Conservation (phyloP, 2,329 filamentous ascomycete genomes). For the Diaporthe humulicola region DNA sequence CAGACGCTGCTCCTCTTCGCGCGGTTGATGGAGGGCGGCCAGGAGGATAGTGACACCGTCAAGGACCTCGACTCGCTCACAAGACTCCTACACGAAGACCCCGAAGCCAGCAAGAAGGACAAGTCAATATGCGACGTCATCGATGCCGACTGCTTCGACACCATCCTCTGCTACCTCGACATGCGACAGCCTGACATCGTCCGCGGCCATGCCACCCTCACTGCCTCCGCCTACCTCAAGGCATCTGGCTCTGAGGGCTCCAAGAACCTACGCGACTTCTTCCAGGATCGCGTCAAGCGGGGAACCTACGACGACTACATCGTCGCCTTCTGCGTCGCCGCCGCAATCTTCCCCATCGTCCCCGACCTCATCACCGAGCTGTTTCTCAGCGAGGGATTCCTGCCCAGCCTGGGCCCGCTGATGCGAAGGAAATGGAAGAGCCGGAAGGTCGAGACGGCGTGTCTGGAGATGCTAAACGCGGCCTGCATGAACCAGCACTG, state of each 20-base stretch:
- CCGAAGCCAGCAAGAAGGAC: conserved; percentile 57
- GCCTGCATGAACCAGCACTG: conserved; percentile 89
- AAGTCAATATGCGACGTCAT: conserved; percentile 72
- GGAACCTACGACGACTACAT: conserved; percentile 91
- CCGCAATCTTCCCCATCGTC: conserved; percentile 87
- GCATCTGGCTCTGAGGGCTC: conserved; percentile 79
- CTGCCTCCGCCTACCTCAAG: conserved; percentile 86
- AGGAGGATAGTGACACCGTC: conserved; percentile 82
- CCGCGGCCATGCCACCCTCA: conserved; percentile 84
- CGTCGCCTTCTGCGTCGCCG: conserved; percentile 92
- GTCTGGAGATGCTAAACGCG: conserved; percentile 90
- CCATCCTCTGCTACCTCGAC: conserved; percentile 88
- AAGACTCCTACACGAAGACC: conserved; percentile 70
- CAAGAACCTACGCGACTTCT: conserved; percentile 79
- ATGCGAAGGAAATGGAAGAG: conserved; percentile 87
- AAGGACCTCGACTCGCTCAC: conserved; percentile 70
- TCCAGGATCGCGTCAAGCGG: conserved; percentile 77
- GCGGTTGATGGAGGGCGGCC: conserved; percentile 89
- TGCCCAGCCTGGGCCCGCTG: conserved; percentile 80
- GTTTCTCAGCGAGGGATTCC: conserved; percentile 90
- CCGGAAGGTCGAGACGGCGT: conserved; percentile 85
- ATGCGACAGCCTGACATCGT: conserved; percentile 81
- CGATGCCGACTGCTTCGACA: conserved; percentile 83
- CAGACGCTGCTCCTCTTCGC: conserved; percentile 84
- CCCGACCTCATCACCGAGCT: conserved; percentile 81